Evolutionary conservation across 2,329 filamentous ascomycete species (phyloP).

Genomic region (Akanthomyces muscarius): DNA sequence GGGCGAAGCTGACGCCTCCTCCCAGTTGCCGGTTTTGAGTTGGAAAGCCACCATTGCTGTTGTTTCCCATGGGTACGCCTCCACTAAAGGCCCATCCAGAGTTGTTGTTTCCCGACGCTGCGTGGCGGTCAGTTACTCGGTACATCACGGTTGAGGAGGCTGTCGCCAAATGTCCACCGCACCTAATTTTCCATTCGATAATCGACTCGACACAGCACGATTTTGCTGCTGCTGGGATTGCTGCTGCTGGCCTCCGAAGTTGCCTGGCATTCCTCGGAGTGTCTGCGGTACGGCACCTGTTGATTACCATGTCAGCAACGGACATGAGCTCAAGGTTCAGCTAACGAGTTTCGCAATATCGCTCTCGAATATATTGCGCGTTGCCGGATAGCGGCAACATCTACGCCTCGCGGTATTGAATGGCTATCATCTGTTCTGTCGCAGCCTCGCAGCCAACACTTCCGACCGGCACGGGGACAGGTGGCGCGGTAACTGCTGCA

Average conservation of each 20-base stretch:
- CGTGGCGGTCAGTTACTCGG: constrained; percentile 17
- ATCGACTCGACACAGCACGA: constrained; percentile 52
- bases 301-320: constrained; percentile 20
- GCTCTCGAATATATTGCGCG: background rate
- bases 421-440: background rate
- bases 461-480: background rate
- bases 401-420: background rate
- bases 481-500: background rate
- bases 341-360: background rate
- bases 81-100: constrained; percentile 61
- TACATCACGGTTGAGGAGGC: background rate
- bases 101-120: constrained; percentile 43
- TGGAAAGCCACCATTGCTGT: constrained; percentile 40
- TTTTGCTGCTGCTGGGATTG: constrained; percentile 34
- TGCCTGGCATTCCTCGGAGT: constrained; percentile 57
- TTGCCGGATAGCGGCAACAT: background rate
- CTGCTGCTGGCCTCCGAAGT: constrained; percentile 56
- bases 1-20: constrained; percentile 61
- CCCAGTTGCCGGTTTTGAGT: constrained; percentile 52
- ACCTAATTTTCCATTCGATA: constrained; percentile 66
- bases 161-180: constrained; percentile 23
- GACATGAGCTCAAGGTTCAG: background rate
- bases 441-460: background rate
- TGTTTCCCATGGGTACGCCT: constrained; percentile 56
- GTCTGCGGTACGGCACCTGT: constrained; percentile 58